Conservation (phyloP, 2,329 filamentous ascomycete genomes). For the Alternaria alternata region DNA sequence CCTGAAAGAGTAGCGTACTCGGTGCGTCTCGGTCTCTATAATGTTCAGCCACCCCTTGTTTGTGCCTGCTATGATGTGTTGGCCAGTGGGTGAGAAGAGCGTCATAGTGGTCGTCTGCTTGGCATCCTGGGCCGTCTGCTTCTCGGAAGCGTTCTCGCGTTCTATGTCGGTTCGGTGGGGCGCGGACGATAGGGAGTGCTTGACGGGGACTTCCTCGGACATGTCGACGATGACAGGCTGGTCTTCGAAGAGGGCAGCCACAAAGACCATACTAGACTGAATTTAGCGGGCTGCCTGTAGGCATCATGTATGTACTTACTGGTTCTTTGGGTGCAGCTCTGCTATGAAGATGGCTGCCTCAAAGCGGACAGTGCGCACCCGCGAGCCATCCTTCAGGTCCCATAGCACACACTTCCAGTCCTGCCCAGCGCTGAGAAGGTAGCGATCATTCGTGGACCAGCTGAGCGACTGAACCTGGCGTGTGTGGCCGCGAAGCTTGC, state of each 20-base stretch:
- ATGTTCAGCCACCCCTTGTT: conserved; percentile 97
- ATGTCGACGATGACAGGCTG: conserved; percentile 88
- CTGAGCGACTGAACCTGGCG: conserved; percentile 93
- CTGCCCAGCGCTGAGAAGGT: conserved; percentile 89
- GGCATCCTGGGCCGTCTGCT: conserved; percentile 88
- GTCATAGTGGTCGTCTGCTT: conserved; percentile 95
- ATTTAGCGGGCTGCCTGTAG: conserved; percentile 12
- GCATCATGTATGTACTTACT: conserved; percentile 62
- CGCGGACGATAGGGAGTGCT: conserved; percentile 80
- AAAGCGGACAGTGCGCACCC: conserved; percentile 86
- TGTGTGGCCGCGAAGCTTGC: conserved; percentile 92
- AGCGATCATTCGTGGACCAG: conserved; percentile 92
- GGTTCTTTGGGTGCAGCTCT: conserved; percentile 89
- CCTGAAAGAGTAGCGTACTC: conserved; percentile 88
- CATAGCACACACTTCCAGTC: conserved; percentile 97
- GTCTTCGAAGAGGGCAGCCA: conserved; percentile 92
- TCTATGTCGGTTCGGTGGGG: conserved; percentile 78
- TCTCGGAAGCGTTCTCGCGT: conserved; percentile 77
- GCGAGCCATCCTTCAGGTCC: conserved; percentile 79
- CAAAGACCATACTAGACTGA: conserved; percentile 74
- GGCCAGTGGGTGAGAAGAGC: conserved; percentile 83
- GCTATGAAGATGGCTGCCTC: conserved; percentile 94
- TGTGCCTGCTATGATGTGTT: conserved; percentile 90
- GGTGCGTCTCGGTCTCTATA: conserved; percentile 80
- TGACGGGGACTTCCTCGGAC: conserved; percentile 72